Base-by-base conservation (phyloP, 106 monocot genomes). In the Phalaenopsis aphrodite region DNA sequence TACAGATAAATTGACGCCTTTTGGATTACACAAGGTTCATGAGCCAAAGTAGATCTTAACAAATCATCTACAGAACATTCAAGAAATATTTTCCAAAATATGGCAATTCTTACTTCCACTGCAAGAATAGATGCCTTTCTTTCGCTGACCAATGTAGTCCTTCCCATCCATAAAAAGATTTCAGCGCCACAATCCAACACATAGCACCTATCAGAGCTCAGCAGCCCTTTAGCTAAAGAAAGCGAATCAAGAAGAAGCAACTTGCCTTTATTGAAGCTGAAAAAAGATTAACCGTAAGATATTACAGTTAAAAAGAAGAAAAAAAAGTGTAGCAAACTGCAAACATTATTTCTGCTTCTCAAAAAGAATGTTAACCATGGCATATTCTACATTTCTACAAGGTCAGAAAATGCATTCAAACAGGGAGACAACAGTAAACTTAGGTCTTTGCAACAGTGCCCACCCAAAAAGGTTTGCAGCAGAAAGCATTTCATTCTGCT, bases 161-260 rank as follows among this genome's bases (percentile, higher is more conserved):
- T 87, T n/a, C 91, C 91, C 87, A 87, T 85, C 91, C 91, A 91
- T 5, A 91, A 85, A 82, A 85, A 91, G 81, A 87, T 80, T 71
- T 91, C 88, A 85, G 67, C 15, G 0, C 85, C 83, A 84, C 91
- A 91, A 81, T 91, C 91, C 41, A 91, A 78, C 30, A 91, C 52
- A 78, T 84, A 89, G 75, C 91, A 91, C 68, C 87, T 91, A 30
- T 78, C 81, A 41, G 90, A 86, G n/a, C 78, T 82, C 58, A 90
- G 24, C 47, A 86, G 56, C 74, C 81, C 84, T 78, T 78, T 88
- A 75, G 81, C 85, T 73, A 90, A 78, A 5, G 82, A 80, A 78
- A 78, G 85, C 49, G 86, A 45, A 39, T 88, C 47, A 72, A 90
- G 38, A 7, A 43, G 80, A 6, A 79, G 55, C 75, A 73, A 55